phyloP scores from a whole-genome alignment of 805 yeast genomes.

The Saccharomycopsis sp. region DNA sequence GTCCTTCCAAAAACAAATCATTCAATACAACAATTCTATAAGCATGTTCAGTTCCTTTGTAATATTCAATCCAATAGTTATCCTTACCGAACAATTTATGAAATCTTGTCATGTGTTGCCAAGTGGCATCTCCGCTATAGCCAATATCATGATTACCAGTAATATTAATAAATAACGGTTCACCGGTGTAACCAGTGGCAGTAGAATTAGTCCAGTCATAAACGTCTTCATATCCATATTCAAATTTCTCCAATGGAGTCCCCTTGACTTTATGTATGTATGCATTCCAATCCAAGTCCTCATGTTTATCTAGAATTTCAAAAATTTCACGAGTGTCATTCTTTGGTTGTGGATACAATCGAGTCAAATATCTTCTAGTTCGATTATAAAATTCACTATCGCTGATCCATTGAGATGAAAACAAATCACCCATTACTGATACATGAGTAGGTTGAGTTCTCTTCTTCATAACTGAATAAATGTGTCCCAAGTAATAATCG shows the following conservation, averaged over 20 bases:
- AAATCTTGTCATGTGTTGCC: slow-evolving; percentile 83
- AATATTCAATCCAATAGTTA: slow-evolving; percentile 73
- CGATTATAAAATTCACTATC: slow-evolving; percentile 82
- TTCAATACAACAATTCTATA: slow-evolving; percentile 88
- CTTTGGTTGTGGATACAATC: slow-evolving; percentile 56
- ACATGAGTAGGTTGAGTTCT: slow-evolving; percentile 71
- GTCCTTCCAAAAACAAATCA: slow-evolving; percentile 81
- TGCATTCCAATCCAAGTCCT: slow-evolving; percentile 48
- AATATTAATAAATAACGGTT: slow-evolving; percentile 70
- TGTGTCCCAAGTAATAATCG: slow-evolving; percentile 83
- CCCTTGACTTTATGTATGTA: slow-evolving; percentile 33
- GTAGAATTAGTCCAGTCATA: slow-evolving; percentile 56
- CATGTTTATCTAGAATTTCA: slow-evolving; percentile 41
- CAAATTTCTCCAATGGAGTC: slow-evolving; percentile 29
- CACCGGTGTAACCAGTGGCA: slow-evolving; percentile 31
- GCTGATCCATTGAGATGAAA: slow-evolving; percentile 91
- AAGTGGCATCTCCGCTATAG: slow-evolving; percentile 88
- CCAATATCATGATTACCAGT: slow-evolving; percentile 97
- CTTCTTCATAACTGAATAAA: slow-evolving; percentile 56
- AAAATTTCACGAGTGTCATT: slow-evolving; percentile 43
- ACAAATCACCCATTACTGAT: slow-evolving; percentile 86
- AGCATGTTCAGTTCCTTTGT: slow-evolving; percentile 55
- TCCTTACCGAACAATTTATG: slow-evolving; percentile 71
- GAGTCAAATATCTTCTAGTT: slow-evolving; percentile 63
- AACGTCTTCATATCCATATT: slow-evolving; percentile 50